Evolutionary conservation across 2,329 filamentous ascomycete genomes (phyloP).

Genomic region (Monilinia polystroma): DNA sequence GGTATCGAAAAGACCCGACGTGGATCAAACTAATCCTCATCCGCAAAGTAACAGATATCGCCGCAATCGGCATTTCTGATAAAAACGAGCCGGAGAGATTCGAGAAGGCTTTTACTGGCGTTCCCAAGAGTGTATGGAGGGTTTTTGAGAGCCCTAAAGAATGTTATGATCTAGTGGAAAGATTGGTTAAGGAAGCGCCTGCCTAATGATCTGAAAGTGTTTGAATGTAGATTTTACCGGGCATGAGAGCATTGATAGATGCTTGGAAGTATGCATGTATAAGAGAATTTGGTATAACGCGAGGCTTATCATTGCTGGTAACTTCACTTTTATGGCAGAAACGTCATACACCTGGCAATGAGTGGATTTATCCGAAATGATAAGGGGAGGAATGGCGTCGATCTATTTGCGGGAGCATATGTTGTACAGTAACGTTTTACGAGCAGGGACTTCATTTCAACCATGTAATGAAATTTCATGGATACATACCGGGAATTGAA

Average conservation of each 20-base stretch:
- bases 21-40: slow-evolving; percentile 88
- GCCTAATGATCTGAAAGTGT: neutral
- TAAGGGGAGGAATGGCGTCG: neutral
- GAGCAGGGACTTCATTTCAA: neutral
- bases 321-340: neutral
- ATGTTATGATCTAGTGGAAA: slow-evolving; percentile 47
- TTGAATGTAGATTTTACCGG: neutral
- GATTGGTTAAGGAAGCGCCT: slow-evolving; percentile 27
- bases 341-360: no score
- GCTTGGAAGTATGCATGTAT: neutral
- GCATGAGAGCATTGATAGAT: neutral
- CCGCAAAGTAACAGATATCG: slow-evolving; percentile 75
- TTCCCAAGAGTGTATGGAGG: slow-evolving; percentile 72
- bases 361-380: neutral
- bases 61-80: slow-evolving; percentile 65
- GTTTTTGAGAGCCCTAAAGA: slow-evolving; percentile 79
- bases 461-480: no score
- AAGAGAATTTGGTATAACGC: neutral
- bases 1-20: slow-evolving; percentile 62
- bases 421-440: neutral
- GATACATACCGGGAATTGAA: neutral
- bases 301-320: no score
- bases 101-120: slow-evolving; percentile 73
- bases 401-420: neutral
- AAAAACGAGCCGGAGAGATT: slow-evolving; percentile 76